Evolutionary conservation across 768 basidiomycete species (phyloP).

Genomic region (Macrolepiota fuliginosa): DNA sequence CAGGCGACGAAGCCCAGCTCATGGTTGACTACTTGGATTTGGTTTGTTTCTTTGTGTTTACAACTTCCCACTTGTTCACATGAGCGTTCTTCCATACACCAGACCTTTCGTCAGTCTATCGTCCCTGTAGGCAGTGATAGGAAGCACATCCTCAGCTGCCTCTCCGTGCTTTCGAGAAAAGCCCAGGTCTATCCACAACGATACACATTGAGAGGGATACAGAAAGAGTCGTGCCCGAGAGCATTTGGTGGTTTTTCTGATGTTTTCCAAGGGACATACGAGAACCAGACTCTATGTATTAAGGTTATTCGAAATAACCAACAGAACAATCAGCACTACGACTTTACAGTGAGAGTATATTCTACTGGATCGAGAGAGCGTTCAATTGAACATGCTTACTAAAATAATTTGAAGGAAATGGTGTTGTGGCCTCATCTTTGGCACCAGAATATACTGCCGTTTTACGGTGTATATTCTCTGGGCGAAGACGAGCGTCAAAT

Average conservation of each 20-base stretch:
- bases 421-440: background rate
- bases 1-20: background rate
- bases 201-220: background rate
- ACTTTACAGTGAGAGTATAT: background rate
- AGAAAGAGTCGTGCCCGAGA: background rate
- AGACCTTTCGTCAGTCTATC: background rate
- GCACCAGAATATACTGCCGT: background rate
- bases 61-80: background rate
- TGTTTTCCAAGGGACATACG: background rate
- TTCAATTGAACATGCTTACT: background rate
- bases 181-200: background rate
- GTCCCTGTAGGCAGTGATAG: background rate
- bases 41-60: background rate
- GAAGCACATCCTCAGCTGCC: background rate
- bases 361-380: background rate
- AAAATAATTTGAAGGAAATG: background rate
- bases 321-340: background rate
- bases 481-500: background rate
- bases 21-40: background rate
- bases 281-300: background rate
- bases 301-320: background rate
- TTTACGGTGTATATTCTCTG: background rate
- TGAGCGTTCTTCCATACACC: background rate
- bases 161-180: background rate
- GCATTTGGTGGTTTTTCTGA: background rate